Evolutionary conservation across 352 stramenopile genomes (phyloP).

Genomic region (Pythium dissimile): DNA sequence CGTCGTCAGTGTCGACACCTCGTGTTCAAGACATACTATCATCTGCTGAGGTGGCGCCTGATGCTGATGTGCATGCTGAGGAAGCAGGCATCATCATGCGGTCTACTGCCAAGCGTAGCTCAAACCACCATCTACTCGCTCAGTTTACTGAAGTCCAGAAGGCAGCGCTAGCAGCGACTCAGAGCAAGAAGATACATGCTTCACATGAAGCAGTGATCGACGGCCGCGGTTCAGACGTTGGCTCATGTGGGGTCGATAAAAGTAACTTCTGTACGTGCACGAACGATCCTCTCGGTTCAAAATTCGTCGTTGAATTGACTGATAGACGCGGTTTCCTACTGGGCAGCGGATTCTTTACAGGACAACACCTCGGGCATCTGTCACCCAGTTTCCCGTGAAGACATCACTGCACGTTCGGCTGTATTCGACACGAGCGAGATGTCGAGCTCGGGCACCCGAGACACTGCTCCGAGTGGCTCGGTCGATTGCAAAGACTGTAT

Average conservation of each 20-base stretch:
- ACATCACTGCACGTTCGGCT: not conserved
- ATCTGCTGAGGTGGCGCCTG: not conserved
- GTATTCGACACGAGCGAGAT: constrained; percentile 13
- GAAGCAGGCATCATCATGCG: constrained; percentile 18
- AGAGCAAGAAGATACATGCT: not conserved
- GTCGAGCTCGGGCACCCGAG: not conserved
- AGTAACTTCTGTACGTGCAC: too few species aligned
- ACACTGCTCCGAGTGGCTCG: not conserved
- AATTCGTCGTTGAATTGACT: too few species aligned
- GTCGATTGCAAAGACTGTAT: constrained; percentile 31
- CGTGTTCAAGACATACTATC: not conserved
- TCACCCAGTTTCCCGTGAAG: not conserved
- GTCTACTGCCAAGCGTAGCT: constrained; percentile 22
- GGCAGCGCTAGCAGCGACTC: constrained; percentile 20
- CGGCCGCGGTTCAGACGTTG: not conserved
- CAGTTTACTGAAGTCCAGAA: constrained; percentile 35
- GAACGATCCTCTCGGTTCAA: too few species aligned
- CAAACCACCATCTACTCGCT: constrained; percentile 28
- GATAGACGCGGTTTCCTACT: too few species aligned
- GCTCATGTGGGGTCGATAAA: not conserved
- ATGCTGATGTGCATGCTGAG: not conserved
- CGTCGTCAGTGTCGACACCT: not conserved
- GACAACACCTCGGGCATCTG: too few species aligned
- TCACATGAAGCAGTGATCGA: not conserved
- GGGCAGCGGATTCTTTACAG: too few species aligned